Evolutionary conservation across 2,329 filamentous ascomycete genomes (phyloP), one percentile per base, ranked within the genome.

Genomic region (Akanthomyces muscarius): DNA sequence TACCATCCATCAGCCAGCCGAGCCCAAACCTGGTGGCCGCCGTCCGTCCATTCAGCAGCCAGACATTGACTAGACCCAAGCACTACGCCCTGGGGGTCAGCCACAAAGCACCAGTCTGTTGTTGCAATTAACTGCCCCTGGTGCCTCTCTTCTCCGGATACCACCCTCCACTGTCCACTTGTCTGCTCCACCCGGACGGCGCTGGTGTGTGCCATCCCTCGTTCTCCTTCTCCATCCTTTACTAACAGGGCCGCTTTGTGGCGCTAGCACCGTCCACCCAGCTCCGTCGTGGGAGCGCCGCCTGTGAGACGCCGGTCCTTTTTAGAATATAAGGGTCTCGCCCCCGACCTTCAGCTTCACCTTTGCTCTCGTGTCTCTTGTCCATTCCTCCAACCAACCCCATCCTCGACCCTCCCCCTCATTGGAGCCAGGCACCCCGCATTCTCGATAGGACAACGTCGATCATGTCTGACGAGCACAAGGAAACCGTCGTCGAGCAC

Each of bases 131-230:
- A 41, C 13, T 50, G 44, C 52, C 61, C 42, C 53, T 58, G 54
- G 45, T 53, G 36, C 41, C 61, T 63, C 42, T 58, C 48, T 59
- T 53, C 47, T 59, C 61, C 61, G 55, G 62, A 63, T 63, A 63
- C 62, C 55, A 63, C 62, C 62, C 62, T 63, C 62, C 62, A 63
- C 54, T 57, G 44, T 51, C 60, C 60, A 62, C 45, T 50, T 62
- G 52, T 50, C 52, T 61, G 21, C 59, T 47, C 38, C 53, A 58
- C 61, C 53, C 18, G 7, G n/a, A 48, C 44, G 42, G 23, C n/a
- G n/a, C 53, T 47, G 61, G 54, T 63, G 61, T 21, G 45, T 63
- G 61, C 53, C 54, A 58, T 63, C 48, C 53, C 53, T 51, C 60
- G 38, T 25, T 48, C 36, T 30, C 11, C 30, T 38, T 54, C 51